phyloP scores from a whole-genome alignment of 2,329 filamentous ascomycete genomes.

The Xylaria sp. region DNA sequence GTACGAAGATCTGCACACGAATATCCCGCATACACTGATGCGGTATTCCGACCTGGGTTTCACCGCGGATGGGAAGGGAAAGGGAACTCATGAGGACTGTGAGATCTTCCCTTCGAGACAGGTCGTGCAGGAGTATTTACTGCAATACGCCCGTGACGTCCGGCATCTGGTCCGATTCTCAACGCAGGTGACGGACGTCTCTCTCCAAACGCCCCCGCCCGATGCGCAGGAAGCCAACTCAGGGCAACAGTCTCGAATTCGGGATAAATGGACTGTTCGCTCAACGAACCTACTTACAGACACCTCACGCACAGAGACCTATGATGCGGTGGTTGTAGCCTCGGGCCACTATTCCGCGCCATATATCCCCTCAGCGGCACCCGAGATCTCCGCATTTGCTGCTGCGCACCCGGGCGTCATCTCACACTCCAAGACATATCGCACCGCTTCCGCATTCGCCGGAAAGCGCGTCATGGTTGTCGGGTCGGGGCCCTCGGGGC shows the following conservation, averaged over 20 bases:
- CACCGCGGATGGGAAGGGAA: slow-evolving; percentile 45
- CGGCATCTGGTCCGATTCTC: slow-evolving; percentile 71
- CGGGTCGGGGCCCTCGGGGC: slow-evolving; percentile 81
- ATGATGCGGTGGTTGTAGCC: slow-evolving; percentile 77
- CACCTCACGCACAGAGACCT: slow-evolving; percentile 52
- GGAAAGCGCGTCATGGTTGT: slow-evolving; percentile 81
- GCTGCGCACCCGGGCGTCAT: slow-evolving; percentile 63
- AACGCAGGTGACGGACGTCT: slow-evolving; percentile 66
- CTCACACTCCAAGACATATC: slow-evolving; percentile 81
- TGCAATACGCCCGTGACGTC: slow-evolving; percentile 72
- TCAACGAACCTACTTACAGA: slow-evolving; percentile 56
- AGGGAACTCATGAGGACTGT: slow-evolving; percentile 44
- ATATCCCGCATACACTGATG: slow-evolving; percentile 85
- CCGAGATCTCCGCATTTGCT: slow-evolving; percentile 64
- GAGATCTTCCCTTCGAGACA: slow-evolving; percentile 77
- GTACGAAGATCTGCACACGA: slow-evolving; percentile 83
- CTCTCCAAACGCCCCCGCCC: slow-evolving; percentile 28
- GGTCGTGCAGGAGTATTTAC: slow-evolving; percentile 74
- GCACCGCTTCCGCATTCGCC: slow-evolving; percentile 65
- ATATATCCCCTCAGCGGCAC: slow-evolving; percentile 64
- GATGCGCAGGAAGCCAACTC: neutral
- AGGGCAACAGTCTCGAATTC: neutral
- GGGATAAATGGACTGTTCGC: slow-evolving; percentile 66
- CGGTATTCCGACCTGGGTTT: slow-evolving; percentile 74
- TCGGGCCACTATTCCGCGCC: slow-evolving; percentile 77